Base-by-base conservation (phyloP, 768 basidiomycete genomes). In the Lanmaoa rubissima region DNA sequence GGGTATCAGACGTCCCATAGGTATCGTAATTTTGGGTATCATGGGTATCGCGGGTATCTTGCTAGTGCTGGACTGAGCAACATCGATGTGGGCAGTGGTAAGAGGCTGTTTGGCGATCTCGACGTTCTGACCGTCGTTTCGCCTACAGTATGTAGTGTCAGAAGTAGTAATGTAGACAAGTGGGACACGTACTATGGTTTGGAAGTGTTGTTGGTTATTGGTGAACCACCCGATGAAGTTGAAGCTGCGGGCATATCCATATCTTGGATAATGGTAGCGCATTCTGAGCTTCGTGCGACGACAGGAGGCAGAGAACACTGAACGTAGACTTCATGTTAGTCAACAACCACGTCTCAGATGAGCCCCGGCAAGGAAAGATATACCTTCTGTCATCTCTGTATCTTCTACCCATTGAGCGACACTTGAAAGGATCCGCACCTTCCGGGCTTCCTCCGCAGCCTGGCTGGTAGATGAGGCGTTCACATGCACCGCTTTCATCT, bases 311-410 rank as follows among this genome's bases (percentile, higher is more conserved):
- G 17, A 35, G 45, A 47, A 19, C 44, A 54, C 7, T 60, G 21
- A n/a, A n/a, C 7, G 14, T 16, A 40, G 10, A 32, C 8, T n/a
- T 28, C 35, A 16, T 5, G 17, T 68, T 19, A 58, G 56, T 35
- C 34, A 36, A 41, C 16, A 21, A 50, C 21, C 10, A 35, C 24
- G 8, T 48, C 21, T 21, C 45, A 5, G 17, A 12, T 3, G 4
- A 34, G 54, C 17, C 35, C 39, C 5, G 4, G 6, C 2, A 21
- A 42, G n/a, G 24, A 43, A 32, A 47, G 5, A 7, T 1, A 4
- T 53, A 62, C 67, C 59, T 59, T 54, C 32, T 3, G 24, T 42
- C 26, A 40, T 24, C 26, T 58, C 52, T 10, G 6, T 24, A n/a
- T 47, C 57, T 26, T 54, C 47, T 32, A 43, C 24, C 12, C 19